Evolutionary conservation across 176 grass and related monocot genomes (phyloP).

Genomic region (Leersia perrieri): DNA sequence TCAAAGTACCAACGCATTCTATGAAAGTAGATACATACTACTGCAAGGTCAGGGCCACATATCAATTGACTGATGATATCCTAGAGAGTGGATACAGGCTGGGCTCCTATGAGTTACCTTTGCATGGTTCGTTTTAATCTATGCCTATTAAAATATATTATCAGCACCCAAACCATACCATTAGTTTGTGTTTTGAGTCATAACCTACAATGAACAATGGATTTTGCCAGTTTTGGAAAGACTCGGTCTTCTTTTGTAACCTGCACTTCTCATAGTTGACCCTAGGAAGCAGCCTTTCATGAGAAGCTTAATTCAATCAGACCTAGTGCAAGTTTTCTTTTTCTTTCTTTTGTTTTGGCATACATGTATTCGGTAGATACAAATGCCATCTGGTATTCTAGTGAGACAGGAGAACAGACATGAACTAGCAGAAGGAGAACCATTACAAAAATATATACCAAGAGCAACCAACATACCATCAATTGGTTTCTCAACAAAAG

Average conservation of each 20-base stretch:
- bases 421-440: constrained; percentile 8
- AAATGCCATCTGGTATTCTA: background rate
- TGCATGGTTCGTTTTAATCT: background rate
- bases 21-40: constrained; percentile 15
- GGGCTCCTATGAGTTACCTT: background rate
- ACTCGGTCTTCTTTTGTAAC: background rate
- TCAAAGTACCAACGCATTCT: background rate
- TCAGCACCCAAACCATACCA: background rate
- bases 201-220: background rate
- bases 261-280: background rate
- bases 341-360: background rate
- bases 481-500: constrained; percentile 96
- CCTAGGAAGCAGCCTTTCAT: constrained; percentile 13
- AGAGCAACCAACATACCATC: constrained; percentile 73
- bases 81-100: background rate
- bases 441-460: constrained; percentile 14
- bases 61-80: constrained; percentile 12
- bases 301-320: constrained; percentile 9
- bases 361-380: background rate
- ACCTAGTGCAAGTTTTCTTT: background rate
- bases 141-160: background rate
- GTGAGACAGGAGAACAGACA: constrained; percentile 12
- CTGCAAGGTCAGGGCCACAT: background rate
- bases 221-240: background rate
- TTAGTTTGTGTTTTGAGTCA: background rate